Conservation (phyloP, 768 basidiomycete species). For the Russula olivacea region DNA sequence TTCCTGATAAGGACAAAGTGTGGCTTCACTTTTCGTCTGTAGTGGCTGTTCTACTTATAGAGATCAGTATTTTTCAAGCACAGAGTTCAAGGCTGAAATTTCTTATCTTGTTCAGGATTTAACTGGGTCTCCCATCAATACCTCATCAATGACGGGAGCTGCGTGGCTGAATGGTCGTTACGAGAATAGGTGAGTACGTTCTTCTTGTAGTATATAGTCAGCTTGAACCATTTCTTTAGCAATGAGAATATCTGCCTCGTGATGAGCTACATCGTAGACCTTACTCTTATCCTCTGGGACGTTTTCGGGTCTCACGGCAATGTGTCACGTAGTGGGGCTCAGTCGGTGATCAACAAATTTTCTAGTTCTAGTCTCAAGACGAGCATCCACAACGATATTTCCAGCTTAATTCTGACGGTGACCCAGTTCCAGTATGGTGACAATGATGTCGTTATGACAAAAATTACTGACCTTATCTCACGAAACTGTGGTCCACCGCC, state of each 20-base stretch:
- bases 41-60: background rate
- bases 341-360: background rate
- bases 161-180: background rate
- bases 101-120: background rate
- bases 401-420: background rate
- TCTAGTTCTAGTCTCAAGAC: background rate
- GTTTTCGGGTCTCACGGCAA: background rate
- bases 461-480: slow-evolving; percentile 1
- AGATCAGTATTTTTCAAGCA: background rate
- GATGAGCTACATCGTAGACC: slow-evolving; percentile 4
- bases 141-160: background rate
- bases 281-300: background rate
- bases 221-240: background rate
- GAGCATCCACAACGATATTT: background rate
- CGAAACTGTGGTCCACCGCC: background rate
- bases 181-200: background rate
- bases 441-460: background rate
- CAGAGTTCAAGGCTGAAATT: background rate
- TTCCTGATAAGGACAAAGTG: background rate
- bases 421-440: background rate
- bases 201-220: background rate
- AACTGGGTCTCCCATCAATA: background rate
- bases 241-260: background rate
- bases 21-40: background rate
- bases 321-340: background rate